Conservation (phyloP, 1,284 basidiomycete genomes). For the Irpex sp. region DNA sequence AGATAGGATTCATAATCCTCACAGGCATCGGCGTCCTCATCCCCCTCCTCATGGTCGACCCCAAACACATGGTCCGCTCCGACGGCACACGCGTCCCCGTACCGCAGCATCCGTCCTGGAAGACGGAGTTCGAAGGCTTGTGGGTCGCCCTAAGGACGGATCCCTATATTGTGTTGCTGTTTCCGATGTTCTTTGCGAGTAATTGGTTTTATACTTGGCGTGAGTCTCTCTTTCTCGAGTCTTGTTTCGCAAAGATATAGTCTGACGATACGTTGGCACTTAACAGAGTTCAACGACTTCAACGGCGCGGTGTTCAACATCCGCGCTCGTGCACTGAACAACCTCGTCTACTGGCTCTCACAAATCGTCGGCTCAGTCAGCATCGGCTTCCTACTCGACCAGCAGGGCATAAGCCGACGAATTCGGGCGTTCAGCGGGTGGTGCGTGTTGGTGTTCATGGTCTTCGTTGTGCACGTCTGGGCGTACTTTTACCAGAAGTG, state of each 20-base stretch:
- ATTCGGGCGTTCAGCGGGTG: slow-evolving; percentile 61
- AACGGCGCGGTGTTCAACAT: slow-evolving; percentile 64
- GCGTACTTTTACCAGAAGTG: slow-evolving; percentile 67
- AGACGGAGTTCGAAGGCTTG: slow-evolving; percentile 45
- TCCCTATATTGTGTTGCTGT: slow-evolving; percentile 44
- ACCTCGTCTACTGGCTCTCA: slow-evolving; percentile 62
- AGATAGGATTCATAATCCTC: slow-evolving; percentile 73
- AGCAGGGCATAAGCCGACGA: slow-evolving; percentile 45
- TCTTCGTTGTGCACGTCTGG: slow-evolving; percentile 64
- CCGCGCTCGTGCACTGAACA: slow-evolving; percentile 60
- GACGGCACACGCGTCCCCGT: slow-evolving; percentile 66
- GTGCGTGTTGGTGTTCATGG: slow-evolving; percentile 50
- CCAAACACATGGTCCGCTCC: slow-evolving; percentile 59
- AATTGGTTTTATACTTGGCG: slow-evolving; percentile 80
- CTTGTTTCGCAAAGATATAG: too few species aligned
- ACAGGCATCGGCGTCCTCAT: slow-evolving; percentile 60
- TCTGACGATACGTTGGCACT: too few species aligned
- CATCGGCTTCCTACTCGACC: slow-evolving; percentile 62
- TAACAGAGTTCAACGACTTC: slow-evolving; percentile 58
- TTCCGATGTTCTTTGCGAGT: slow-evolving; percentile 54
- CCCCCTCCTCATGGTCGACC: slow-evolving; percentile 64
- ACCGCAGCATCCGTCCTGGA: slow-evolving; percentile 66
- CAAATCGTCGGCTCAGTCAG: slow-evolving; percentile 61
- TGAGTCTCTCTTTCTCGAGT: too few species aligned
- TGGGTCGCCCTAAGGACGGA: slow-evolving; percentile 43